Percentiles rank a stretch among this genome's conserved stretches.
Evolutionary conservation across 495 filamentous ascomycete genomes (phyloP).

Genomic region (Aspergillus avenaceus): DNA sequence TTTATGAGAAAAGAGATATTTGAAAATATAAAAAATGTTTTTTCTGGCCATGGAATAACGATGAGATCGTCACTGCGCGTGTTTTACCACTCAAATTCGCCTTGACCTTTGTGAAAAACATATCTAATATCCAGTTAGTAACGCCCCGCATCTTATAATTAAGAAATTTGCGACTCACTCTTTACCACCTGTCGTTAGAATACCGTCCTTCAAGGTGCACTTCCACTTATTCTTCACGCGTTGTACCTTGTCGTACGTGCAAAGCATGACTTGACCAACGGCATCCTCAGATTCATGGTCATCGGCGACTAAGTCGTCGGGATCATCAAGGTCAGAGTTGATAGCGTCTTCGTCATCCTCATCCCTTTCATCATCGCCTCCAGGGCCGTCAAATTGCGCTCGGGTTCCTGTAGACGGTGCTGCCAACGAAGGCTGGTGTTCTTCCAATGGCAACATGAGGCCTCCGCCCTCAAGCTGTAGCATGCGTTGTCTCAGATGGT

Average conservation of each 20-base stretch:
- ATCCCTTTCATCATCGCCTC: conserved; percentile 54
- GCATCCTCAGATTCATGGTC: conserved; percentile 80
- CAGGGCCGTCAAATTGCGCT: conserved; percentile 63
- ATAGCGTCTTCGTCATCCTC: conserved; percentile 89
- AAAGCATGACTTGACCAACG: conserved; percentile 84
- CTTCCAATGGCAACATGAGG: conserved; percentile 63
- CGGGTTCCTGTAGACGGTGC: conserved; percentile 17
- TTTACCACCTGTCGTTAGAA: conserved; percentile 82
- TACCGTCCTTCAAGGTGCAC: conserved; percentile 95
- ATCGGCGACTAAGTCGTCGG: conserved; percentile 75
- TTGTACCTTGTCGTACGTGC: conserved; percentile 99
- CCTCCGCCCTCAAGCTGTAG: conserved; percentile 74
- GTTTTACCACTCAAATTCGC: conserved; percentile 93
- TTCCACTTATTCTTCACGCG: conserved; percentile 99
- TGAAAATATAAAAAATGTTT: background rate
- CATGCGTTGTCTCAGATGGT: conserved; percentile 50
- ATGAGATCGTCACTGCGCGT: background rate
- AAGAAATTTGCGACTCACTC: conserved; percentile 69
- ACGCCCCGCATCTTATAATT: too few species aligned
- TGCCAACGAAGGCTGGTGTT: conserved; percentile 27
- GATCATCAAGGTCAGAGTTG: conserved; percentile 96
- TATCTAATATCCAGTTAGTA: conserved; percentile 48
- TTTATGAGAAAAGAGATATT: background rate
- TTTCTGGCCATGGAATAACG: background rate
- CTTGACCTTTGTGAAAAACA: conserved; percentile 94